Evolutionary conservation across 208 protist genomes (phyloP).

Genomic region (Leishmania gerbilli): DNA sequence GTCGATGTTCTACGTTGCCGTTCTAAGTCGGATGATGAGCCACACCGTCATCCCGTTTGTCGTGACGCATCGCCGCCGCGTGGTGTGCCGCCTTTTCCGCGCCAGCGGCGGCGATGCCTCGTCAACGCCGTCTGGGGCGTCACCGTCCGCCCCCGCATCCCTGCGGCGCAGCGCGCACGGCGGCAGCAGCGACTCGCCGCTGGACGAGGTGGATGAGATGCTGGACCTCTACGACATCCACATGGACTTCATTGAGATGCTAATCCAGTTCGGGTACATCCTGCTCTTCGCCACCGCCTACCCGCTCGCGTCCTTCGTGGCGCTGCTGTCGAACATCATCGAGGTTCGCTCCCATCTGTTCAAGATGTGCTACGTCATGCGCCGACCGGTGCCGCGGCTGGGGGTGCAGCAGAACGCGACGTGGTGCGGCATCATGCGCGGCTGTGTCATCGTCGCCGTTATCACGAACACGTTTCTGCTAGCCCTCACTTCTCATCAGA

Average conservation of each 20-base stretch:
- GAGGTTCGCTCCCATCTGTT: slow-evolving; percentile 66
- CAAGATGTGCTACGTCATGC: slow-evolving; percentile 66
- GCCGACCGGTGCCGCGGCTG: slow-evolving; percentile 47
- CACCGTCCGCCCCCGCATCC: background rate
- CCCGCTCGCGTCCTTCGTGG: slow-evolving; percentile 56
- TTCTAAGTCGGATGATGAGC: slow-evolving; percentile 45
- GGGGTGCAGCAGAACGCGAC: slow-evolving; percentile 42
- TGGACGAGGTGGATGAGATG: slow-evolving; percentile 49
- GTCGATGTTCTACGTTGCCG: slow-evolving; percentile 48
- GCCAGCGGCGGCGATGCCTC: slow-evolving; percentile 4
- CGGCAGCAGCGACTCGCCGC: slow-evolving; percentile 33
- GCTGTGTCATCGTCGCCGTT: slow-evolving; percentile 38
- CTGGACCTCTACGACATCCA: slow-evolving; percentile 63
- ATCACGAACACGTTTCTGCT: slow-evolving; percentile 66
- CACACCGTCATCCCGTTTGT: slow-evolving; percentile 68
- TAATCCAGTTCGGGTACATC: slow-evolving; percentile 81
- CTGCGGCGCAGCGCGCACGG: slow-evolving; percentile 12
- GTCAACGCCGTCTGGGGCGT: background rate
- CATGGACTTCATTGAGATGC: slow-evolving; percentile 78
- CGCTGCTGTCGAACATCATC: slow-evolving; percentile 71
- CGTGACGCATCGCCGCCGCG: slow-evolving; percentile 35
- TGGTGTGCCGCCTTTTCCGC: slow-evolving; percentile 15
- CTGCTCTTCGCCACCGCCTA: slow-evolving; percentile 71
- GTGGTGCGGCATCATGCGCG: slow-evolving; percentile 55
- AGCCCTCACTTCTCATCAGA: slow-evolving; percentile 40